A percentile compares a stretch with the other conserved stretches of the same genome.
Conservation (phyloP, 345 rosid species). For the Atalantia buxifolia region DNA sequence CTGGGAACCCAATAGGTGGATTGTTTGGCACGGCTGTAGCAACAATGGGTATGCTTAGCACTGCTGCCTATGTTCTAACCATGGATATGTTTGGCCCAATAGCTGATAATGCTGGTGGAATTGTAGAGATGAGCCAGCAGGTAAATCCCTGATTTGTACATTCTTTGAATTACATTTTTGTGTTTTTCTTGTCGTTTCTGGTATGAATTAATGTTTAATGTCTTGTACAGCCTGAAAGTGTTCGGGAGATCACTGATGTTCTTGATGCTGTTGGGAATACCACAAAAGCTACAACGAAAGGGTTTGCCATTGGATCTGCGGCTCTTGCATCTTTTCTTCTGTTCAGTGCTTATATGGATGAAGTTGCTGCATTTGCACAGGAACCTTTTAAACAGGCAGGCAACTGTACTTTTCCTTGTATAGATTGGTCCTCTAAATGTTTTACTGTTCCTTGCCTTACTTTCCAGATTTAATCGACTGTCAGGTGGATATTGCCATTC, state of each 20-base stretch:
- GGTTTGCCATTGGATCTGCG: slow-evolving; percentile 99
- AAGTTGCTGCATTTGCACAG: slow-evolving; percentile 80
- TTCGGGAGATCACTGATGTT: slow-evolving; percentile 93
- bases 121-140: slow-evolving; percentile 99
- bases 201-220: background rate
- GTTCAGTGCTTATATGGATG: slow-evolving; percentile 99
- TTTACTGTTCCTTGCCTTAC: background rate
- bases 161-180: background rate
- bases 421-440: background rate
- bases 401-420: slow-evolving; percentile 1
- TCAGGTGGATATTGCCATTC: slow-evolving; percentile 98
- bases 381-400: slow-evolving; percentile 79
- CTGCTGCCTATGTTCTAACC: slow-evolving; percentile 97
- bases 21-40: slow-evolving; percentile 99
- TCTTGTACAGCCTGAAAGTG: slow-evolving; percentile 80
- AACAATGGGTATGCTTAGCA: slow-evolving; percentile 99
- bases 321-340: slow-evolving; percentile 99
- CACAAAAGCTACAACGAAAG: slow-evolving; percentile 98
- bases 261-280: slow-evolving; percentile 99
- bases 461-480: slow-evolving; percentile 5
- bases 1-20: slow-evolving; percentile 85
- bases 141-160: slow-evolving; percentile 36
- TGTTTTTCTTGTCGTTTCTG: background rate
- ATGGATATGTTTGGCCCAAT: slow-evolving; percentile 99
- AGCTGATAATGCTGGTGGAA: slow-evolving; percentile 99